Conservation (phyloP, 257 asterid species). For the Marsdenia floribunda region DNA sequence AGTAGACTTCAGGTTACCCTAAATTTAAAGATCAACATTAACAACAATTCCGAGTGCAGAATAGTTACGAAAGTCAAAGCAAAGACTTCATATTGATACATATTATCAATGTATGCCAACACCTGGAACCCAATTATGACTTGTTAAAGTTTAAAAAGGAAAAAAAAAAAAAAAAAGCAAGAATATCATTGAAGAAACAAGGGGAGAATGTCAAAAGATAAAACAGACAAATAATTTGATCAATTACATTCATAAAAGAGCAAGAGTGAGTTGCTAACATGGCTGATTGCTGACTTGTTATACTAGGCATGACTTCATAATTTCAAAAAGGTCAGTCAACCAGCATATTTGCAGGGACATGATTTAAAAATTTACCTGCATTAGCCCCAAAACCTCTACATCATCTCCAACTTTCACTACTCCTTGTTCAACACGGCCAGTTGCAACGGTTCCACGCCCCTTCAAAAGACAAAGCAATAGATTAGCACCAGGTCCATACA, state of each 20-base stretch:
- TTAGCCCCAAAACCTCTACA: conserved; percentile 84
- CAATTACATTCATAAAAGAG: not conserved
- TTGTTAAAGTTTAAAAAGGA: not conserved
- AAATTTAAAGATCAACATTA: conserved; percentile 19
- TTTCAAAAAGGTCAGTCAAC: not conserved
- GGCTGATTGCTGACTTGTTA: not conserved
- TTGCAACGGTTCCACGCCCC: conserved; percentile 99
- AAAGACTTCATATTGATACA: not conserved
- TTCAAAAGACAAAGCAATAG: conserved; percentile 22
- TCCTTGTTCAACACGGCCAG: conserved; percentile 99
- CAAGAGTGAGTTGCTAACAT: not conserved
- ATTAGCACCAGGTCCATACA: not conserved
- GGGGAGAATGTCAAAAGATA: not conserved
- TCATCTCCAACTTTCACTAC: conserved; percentile 85
- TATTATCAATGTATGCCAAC: not conserved
- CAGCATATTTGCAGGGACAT: not conserved
- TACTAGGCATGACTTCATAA: not conserved
- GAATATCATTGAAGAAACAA: too few relatives aligned
- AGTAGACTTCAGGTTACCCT: conserved; percentile 76
- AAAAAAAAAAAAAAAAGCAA: not conserved
- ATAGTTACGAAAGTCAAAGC: not conserved
- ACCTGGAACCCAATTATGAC: not conserved
- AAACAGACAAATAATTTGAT: not conserved
- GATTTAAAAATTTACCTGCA: conserved; percentile 36
- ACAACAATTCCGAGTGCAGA: conserved; percentile 1